A percentile compares a stretch with the other conserved stretches of the same genome.
Conservation (phyloP, 2,329 filamentous ascomycete species). For the Myriosclerotinia curreyana region DNA sequence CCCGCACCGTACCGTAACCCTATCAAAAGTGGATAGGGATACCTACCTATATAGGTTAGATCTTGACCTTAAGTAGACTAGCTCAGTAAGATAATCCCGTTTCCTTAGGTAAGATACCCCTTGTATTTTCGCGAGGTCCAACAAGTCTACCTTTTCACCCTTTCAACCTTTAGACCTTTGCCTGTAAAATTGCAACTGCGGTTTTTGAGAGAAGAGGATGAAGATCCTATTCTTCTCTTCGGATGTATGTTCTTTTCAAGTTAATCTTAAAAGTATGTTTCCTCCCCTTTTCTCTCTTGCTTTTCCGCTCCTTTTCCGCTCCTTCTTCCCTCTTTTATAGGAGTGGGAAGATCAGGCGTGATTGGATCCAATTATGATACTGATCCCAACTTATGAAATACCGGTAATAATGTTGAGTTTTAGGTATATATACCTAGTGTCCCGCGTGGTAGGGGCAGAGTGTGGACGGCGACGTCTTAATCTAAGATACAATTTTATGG, state of each 20-base stretch:
- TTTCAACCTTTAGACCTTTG: background rate
- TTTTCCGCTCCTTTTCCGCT: background rate
- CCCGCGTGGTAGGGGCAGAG: constrained; percentile 5
- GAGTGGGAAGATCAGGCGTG: background rate
- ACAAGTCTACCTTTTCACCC: background rate
- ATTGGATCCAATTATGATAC: background rate
- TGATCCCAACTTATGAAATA: background rate
- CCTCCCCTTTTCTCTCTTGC: background rate
- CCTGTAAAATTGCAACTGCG: background rate
- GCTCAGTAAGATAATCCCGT: background rate
- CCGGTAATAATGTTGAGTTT: background rate
- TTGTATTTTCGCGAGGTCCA: background rate
- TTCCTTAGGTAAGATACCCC: constrained; percentile 11
- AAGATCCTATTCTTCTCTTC: constrained; percentile 2
- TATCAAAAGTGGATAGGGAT: constrained; percentile 21
- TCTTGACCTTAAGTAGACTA: background rate
- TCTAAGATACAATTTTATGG: background rate
- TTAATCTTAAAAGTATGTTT: background rate
- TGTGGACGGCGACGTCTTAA: constrained; percentile 1
- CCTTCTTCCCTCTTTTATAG: background rate
- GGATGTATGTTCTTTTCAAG: constrained; percentile 1
- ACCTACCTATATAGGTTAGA: constrained; percentile 17
- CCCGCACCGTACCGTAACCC: constrained; percentile 16
- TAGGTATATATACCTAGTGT: background rate
- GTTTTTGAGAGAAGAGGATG: no score